phyloP scores from a whole-genome alignment of 805 yeast genomes.

The Candida awuae region DNA sequence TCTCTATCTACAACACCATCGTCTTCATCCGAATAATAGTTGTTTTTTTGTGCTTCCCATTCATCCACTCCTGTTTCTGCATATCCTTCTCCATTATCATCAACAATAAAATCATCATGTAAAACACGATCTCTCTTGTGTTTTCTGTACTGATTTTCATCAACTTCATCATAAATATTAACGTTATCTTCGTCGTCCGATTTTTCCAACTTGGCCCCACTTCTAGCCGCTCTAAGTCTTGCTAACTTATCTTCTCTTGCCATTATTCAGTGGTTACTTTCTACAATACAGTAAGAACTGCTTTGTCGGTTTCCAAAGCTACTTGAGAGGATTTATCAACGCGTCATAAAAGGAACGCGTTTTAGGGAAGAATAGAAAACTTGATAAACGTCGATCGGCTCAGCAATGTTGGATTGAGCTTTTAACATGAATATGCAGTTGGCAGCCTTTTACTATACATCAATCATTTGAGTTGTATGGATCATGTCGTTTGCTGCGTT shows the following conservation, averaged over 20 bases:
- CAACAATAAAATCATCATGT: constrained; percentile 90
- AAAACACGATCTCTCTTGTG: constrained; percentile 73
- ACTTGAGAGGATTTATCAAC: no score
- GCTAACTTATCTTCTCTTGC: constrained; percentile 39
- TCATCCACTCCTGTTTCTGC: constrained; percentile 91
- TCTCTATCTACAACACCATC: constrained; percentile 27
- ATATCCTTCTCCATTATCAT: constrained; percentile 89
- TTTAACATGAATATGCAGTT: no score
- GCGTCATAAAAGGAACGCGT: no score
- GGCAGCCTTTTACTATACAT: no score
- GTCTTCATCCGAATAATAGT: constrained; percentile 50
- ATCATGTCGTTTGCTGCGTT: constrained; percentile 5
- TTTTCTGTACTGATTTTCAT: constrained; percentile 67
- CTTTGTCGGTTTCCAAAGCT: no score
- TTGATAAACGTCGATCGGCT: no score
- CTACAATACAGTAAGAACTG: neutral
- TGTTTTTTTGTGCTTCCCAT: constrained; percentile 57
- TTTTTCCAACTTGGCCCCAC: constrained; percentile 43
- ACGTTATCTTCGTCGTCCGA: constrained; percentile 40
- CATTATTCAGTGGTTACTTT: constrained; percentile 10
- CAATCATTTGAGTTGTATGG: no score
- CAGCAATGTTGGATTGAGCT: no score
- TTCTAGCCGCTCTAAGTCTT: constrained; percentile 56
- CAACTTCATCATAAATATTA: constrained; percentile 80
- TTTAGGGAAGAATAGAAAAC: no score